phyloP scores from a whole-genome alignment of 2,329 filamentous ascomycete genomes.

The Dactylellina sp. region DNA sequence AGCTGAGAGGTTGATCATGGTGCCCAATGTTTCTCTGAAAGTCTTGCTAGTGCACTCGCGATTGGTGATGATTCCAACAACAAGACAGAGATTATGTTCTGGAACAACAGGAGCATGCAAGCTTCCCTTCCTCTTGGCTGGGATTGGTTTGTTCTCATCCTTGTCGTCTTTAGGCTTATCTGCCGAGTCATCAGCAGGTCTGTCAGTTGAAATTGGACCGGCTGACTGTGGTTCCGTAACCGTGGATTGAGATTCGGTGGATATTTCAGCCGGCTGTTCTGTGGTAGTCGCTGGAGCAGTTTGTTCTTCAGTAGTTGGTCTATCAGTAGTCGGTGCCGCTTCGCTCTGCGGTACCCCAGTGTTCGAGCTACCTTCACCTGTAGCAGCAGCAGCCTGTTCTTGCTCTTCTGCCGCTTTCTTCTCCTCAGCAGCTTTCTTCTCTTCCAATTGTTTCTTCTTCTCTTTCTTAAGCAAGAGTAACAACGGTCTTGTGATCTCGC shows the following conservation, averaged over 20 bases:
- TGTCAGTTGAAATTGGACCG: constrained; percentile 15
- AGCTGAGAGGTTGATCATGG: constrained; percentile 97
- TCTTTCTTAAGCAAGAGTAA: constrained; percentile 84
- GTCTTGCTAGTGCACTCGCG: constrained; percentile 97
- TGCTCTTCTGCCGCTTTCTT: constrained; percentile 62
- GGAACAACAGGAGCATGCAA: constrained; percentile 87
- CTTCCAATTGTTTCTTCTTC: constrained; percentile 74
- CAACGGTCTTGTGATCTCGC: constrained; percentile 87
- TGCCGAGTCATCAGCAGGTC: constrained; percentile 59
- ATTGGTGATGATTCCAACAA: constrained; percentile 96
- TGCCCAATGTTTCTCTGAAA: constrained; percentile 95
- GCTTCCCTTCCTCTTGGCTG: constrained; percentile 70
- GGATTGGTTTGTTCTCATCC: constrained; percentile 57
- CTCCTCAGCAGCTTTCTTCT: constrained; percentile 65
- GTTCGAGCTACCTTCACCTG: constrained; percentile 15
- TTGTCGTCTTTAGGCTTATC: constrained; percentile 56
- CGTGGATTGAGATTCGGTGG: constrained; percentile 4
- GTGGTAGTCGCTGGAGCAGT: constrained; percentile 17
- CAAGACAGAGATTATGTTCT: constrained; percentile 86
- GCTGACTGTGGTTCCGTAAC: constrained; percentile 10
- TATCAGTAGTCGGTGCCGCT: background rate
- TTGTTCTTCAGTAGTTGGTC: constrained; percentile 9
- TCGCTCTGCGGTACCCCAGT: constrained; percentile 1
- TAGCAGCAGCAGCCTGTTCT: constrained; percentile 22
- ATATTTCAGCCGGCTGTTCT: constrained; percentile 8